Base-by-base conservation (phyloP, 2,329 filamentous ascomycete species). In the Aureobasidium sp. region DNA sequence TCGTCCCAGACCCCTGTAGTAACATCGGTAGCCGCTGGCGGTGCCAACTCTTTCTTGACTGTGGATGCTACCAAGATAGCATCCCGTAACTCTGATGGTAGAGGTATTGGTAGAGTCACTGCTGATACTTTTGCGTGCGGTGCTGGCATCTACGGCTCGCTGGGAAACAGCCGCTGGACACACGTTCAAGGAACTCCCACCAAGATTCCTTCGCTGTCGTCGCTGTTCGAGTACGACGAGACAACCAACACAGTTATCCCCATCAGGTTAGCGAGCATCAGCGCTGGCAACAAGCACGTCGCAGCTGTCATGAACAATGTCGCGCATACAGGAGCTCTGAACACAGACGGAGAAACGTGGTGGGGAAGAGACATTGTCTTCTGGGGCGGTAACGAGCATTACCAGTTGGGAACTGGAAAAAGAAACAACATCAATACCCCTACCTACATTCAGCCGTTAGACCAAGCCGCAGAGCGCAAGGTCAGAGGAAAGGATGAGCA, bases 311-410 rank as follows among this genome's bases (percentile, higher is more conserved):
- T 97, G 85, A 83, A 86, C 70, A 97, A 97, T 71, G 83, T 88
- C 34, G 81, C 91, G 6, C 71, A 72, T 62, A 66, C 68, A 36
- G 76, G 80, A 17, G 81, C 86, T 1, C 74, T 64, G 68, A 68
- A 73, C 17, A 81, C 82, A 1, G 78, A 84, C 44, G 88, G 89
- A 66, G 88, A 91, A 69, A 90, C 87, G 1, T 92, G 94, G 72
- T 96, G 87, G 84, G 94, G 94, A 53, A 86, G 88, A 5, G 94
- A 97, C 72, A 87, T 92, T 34, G 74, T 97, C 1, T 95, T 90
- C 80, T 99, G 92, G 90, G 94, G 94, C 65, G 91, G 91, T 59
- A 99, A 97, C 70, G 92, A 97, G 77, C 84, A 87, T 72, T 97
- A 89, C 74, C 94, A 99, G 76, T 83, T 99, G 29, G 94, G 94